Evolutionary conservation across 1,139 yeast genomes (phyloP).

Genomic region (Diutina mesorugosa): DNA sequence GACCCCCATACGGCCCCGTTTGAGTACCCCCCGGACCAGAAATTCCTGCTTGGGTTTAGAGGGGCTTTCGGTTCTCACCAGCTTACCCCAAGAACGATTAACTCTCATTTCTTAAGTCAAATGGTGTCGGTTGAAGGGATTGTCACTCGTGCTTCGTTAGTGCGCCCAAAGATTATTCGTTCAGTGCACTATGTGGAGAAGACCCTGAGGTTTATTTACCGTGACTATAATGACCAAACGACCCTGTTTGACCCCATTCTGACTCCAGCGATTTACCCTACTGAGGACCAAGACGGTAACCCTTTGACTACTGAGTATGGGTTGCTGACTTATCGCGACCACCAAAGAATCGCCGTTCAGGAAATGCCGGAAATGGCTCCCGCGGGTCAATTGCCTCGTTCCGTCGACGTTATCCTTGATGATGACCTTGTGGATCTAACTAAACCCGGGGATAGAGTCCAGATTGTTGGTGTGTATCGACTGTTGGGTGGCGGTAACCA

Average conservation of each 20-base stretch:
- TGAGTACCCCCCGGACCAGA: slow-evolving; percentile 46
- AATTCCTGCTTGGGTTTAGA: slow-evolving; percentile 66
- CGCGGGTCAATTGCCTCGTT: slow-evolving; percentile 93
- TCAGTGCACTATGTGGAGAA: slow-evolving; percentile 90
- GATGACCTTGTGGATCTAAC: slow-evolving; percentile 88
- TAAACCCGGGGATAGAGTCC: slow-evolving; percentile 95
- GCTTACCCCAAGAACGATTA: slow-evolving; percentile 79
- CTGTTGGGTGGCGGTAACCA: slow-evolving; percentile 78
- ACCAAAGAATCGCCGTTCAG: slow-evolving; percentile 85
- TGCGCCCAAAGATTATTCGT: slow-evolving; percentile 82
- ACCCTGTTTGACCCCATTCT: slow-evolving; percentile 79
- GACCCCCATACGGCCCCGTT: slow-evolving; percentile 41
- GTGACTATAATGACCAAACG: slow-evolving; percentile 90
- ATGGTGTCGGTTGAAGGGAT: slow-evolving; percentile 90
- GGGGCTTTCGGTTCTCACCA: slow-evolving; percentile 90
- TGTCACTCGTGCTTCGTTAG: slow-evolving; percentile 85
- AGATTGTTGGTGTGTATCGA: slow-evolving; percentile 87
- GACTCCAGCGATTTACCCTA: slow-evolving; percentile 84
- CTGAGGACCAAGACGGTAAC: slow-evolving; percentile 86
- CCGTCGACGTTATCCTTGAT: slow-evolving; percentile 81
- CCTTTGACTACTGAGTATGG: slow-evolving; percentile 88
- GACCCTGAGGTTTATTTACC: slow-evolving; percentile 73
- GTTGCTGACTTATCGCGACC: slow-evolving; percentile 84
- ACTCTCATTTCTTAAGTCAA: slow-evolving; percentile 64
- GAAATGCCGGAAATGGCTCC: slow-evolving; percentile 99